Conservation (phyloP, 352 stramenopile species). For the Phytophthora ramorum region DNA sequence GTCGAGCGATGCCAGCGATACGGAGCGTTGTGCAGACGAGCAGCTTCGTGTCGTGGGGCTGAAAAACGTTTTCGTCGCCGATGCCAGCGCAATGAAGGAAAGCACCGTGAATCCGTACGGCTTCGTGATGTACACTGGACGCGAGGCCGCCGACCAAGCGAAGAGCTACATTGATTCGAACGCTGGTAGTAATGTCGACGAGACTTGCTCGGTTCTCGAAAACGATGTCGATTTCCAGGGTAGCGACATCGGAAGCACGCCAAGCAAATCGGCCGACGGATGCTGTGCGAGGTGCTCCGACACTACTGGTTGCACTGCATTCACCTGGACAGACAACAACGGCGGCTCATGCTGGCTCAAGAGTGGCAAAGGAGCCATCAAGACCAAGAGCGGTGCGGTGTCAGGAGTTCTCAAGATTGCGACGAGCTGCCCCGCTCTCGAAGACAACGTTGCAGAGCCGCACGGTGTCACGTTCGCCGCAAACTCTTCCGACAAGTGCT, state of each 20-base stretch:
- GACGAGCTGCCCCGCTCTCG: constrained; percentile 16
- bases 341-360: constrained; percentile 67
- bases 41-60: constrained; percentile 63
- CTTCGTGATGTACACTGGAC: constrained; percentile 81
- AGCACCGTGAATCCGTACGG: constrained; percentile 73
- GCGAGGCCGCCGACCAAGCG: constrained; percentile 55
- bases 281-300: constrained; percentile 48
- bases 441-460: constrained; percentile 34
- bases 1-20: constrained; percentile 49
- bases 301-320: constrained; percentile 41
- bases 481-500: constrained; percentile 38
- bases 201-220: constrained; percentile 37
- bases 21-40: constrained; percentile 62
- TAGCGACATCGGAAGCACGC: constrained; percentile 40
- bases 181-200: constrained; percentile 13
- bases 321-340: constrained; percentile 56
- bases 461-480: constrained; percentile 26
- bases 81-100: constrained; percentile 63
- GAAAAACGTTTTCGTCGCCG: constrained; percentile 66
- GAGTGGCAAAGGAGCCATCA: constrained; percentile 36
- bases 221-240: constrained; percentile 53
- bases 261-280: constrained; percentile 35
- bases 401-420: constrained; percentile 26
- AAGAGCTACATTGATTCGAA: constrained; percentile 35
- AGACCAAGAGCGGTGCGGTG: constrained; percentile 16